Evolutionary conservation across 2,329 filamentous ascomycete genomes (phyloP), one percentile per base, ranked within the genome.

Genomic region (Xylariaceae sp.): DNA sequence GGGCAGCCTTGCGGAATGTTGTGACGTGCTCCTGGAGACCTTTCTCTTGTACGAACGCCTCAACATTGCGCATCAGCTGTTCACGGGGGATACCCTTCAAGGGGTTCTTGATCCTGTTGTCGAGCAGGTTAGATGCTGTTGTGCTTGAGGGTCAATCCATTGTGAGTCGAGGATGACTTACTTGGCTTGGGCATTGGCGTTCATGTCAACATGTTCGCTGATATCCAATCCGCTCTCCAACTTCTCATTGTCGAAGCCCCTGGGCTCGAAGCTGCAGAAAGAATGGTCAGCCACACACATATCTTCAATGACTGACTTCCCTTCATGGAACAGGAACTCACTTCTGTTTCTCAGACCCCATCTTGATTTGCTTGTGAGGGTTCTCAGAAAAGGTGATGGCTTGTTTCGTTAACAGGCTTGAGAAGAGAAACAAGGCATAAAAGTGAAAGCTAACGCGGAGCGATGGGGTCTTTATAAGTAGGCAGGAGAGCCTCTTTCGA

Each of bases 1-100:
- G 78, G 2, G 89, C 90, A 39, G 88, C 89, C 67, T 87, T 87
- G 55, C 82, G 78, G 55, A 92, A 78, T 13, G 88, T 69, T 2
- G 76, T 74, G 2, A 84, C 73, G 64, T 87, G 79, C 56, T 87
- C 82, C 1, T 75, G 72, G 30, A 92, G 77, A 23, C 79, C 79
- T 65, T 87, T 82, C 48, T 80, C 74, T 11, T 76, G 75, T 45
- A 85, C 87, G 67, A 89, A 90, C n/a, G 77, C 76, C 55, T 84
- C 70, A 45, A 73, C 85, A 66, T 86, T 79, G 39, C 72, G 70
- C 73, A 85, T 78, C n/a, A 86, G 77, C 56, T 80, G 73, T 2
- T 77, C 74, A 51, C 75, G 77, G 6, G 82, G 75, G 56, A 86
- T 79, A 11, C 77, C 77, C 51, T 75, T 73, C 39, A 80, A 73